Evolutionary conservation across 169 alveolate genomes (phyloP), one percentile per base, ranked within the genome.

Genomic region (Fabrea salina): DNA sequence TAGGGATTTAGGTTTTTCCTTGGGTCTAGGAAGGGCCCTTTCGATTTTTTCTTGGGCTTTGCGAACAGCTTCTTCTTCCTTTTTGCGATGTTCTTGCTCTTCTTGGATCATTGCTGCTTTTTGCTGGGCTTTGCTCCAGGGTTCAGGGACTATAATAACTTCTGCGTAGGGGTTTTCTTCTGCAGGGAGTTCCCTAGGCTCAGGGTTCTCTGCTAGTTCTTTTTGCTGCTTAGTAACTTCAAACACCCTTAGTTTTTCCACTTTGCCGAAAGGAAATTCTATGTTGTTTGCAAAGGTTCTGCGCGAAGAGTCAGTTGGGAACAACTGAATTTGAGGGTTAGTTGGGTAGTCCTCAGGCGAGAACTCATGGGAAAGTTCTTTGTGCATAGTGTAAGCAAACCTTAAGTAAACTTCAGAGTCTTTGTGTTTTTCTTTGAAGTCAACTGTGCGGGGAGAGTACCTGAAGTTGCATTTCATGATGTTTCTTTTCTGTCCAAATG

Each of bases 31-130:
- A 16, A 39, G 57, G n/a, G n/a, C 54, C 41, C 30, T 33, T 40
- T 32, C 43, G 11, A 40, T 5, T 35, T 64, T 51, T 30, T 64
- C 75, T 7, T 64, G 75, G n/a, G 75, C 75, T 40, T 64, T 64
- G 19, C 41, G 35, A 32, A 64, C 6, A 8, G 75, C 75, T 64
- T 64, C 75, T 64, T 64, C 75, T 40, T 64, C 75, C 30, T 33
- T 64, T 5, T 64, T 64, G 19, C 39, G 35, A 33, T 64, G 75
- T 30, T 64, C 75, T 4, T 37, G 57, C 4, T 64, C 75, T 64
- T 64, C 75, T 22, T 32, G 33, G n/a, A 64, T 64, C 75, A 64
- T 64, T 11, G 75, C 75, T 64, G 35, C 47, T 64, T 64, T 64
- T 3, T 64, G 75, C 54, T 37, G 16, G n/a, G 30, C 41, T 41